Evolutionary conservation across 371 early-diverging fungal species (phyloP), one percentile per base, ranked within the genome.

Genomic region (Mucor plumbeus): DNA sequence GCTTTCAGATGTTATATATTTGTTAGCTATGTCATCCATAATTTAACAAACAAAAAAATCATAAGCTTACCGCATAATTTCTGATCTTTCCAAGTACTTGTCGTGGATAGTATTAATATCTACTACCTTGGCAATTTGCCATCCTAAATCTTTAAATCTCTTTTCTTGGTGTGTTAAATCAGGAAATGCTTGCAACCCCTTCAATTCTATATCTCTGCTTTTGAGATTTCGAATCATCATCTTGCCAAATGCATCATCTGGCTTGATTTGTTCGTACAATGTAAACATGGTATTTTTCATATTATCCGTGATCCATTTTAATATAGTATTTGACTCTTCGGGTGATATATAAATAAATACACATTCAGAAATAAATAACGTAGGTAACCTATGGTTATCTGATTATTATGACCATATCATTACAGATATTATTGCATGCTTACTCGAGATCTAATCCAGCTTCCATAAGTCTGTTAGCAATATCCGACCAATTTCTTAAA

Each of bases 351-450:
- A 98, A 10, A 97, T 91, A 58, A 97, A 76, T 13, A 95, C 95
- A 62, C 97, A 97, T 77, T 98, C 98, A 40, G 97, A 93, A 7
- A 98, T 65, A 67, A 95, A 91, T 53, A 98, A 72, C 0, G 97
- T 98, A 0, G 97, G 96, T 5, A 81, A 65, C 39, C 90, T 92
- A 41, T 5, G 34, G 14, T 13, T 0, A 34, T 48, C 6, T 10
- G 19, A 36, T 59, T 10, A 26, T 3, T 26, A 26, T 26, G 13
- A 31, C 26, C 21, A 19, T 38, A n/a, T 26, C 19, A 40, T 26
- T 13, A 31, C 54, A 3, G 3, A 19, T 41, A 41, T 40, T 9
- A 34, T 7, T n/a, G 7, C 17, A 47, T 36, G 41, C 69, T 61
- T 75, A 90, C 87, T 78, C 78, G 21, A 63, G 50, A 67, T 94